These are phyloP conservation scores for Sarocladiaceae sp. DNA, from an alignment of 2,329 filamentous ascomycete species.

Conservation along the genomic window DNA sequence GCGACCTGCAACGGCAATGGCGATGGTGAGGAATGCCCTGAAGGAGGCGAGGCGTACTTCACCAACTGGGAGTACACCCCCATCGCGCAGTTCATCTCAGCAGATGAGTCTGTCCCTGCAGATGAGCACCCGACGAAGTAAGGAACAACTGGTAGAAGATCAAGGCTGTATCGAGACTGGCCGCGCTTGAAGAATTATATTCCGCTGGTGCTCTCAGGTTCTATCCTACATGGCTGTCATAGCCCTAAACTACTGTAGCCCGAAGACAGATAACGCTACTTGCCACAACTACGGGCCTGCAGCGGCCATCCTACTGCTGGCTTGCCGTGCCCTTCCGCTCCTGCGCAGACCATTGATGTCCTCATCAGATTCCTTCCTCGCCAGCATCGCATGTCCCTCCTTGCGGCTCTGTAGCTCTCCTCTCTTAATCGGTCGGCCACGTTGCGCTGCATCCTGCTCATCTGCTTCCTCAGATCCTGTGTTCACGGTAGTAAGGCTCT, in stretches of 20 bases:
- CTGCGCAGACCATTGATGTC: constrained; percentile 23
- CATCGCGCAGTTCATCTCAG: constrained; percentile 13
- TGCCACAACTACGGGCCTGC: not conserved
- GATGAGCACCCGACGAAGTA: not conserved
- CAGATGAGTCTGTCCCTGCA: constrained; percentile 9
- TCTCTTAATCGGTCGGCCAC: constrained; percentile 21
- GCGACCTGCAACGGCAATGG: constrained; percentile 15
- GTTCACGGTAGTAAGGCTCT: constrained; percentile 24
- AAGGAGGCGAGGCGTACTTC: constrained; percentile 12
- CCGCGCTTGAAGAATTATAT: not conserved
- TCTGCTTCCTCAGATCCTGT: constrained; percentile 22
- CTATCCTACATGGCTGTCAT: constrained; percentile 5
- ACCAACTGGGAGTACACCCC: constrained; percentile 14
- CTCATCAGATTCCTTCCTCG: constrained; percentile 13
- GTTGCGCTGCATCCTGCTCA: constrained; percentile 15
- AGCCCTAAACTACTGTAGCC: constrained; percentile 1
- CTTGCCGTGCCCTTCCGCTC: constrained; percentile 29
- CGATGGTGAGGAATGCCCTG: constrained; percentile 13
- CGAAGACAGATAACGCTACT: not conserved
- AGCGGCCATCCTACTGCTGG: constrained; percentile 25
- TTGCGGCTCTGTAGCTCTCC: constrained; percentile 7
- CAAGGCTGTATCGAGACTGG: not conserved
- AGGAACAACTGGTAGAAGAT: no score
- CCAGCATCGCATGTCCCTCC: not conserved
- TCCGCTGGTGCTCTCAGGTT: not conserved